phyloP scores from a whole-genome alignment of 257 asterid species.

The Nicotiana otophora region DNA sequence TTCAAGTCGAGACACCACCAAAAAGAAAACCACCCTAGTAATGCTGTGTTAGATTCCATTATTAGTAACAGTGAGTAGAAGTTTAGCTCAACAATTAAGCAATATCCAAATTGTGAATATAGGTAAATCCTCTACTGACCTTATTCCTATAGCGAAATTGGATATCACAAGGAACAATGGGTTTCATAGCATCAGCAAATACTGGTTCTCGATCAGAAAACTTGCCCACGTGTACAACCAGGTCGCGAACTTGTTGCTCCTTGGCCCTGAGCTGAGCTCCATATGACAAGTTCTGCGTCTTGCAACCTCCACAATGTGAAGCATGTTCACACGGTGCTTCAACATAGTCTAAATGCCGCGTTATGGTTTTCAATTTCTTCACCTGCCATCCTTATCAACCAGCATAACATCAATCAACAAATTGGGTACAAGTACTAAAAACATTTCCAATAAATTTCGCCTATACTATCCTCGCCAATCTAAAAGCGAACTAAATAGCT shows the following conservation, averaged over 20 bases:
- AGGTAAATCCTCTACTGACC: constrained; percentile 36
- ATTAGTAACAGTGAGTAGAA: not conserved
- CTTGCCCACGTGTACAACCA: constrained; percentile 74
- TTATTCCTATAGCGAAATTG: constrained; percentile 89
- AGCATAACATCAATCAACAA: constrained; percentile 4
- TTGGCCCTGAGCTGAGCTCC: constrained; percentile 79
- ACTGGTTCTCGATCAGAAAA: constrained; percentile 51
- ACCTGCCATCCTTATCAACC: constrained; percentile 46
- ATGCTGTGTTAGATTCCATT: not conserved
- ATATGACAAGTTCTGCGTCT: constrained; percentile 74
- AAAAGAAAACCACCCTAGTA: not conserved
- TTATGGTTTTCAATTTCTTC: constrained; percentile 64
- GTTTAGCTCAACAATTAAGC: not conserved
- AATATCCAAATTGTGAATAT: not conserved
- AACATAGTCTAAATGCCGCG: constrained; percentile 66
- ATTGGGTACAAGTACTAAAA: not conserved
- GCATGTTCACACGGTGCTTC: constrained; percentile 95
- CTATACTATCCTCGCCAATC: not conserved
- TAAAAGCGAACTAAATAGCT: not conserved
- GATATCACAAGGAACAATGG: constrained; percentile 84
- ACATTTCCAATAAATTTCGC: not conserved
- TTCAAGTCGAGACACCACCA: not conserved
- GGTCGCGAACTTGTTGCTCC: constrained; percentile 79
- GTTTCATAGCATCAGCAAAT: constrained; percentile 51
- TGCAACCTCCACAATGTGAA: constrained; percentile 91